These are phyloP conservation scores for Tephrocybe sp. DNA, from an alignment of 768 basidiomycete genomes.

Conservation along the genomic window DNA sequence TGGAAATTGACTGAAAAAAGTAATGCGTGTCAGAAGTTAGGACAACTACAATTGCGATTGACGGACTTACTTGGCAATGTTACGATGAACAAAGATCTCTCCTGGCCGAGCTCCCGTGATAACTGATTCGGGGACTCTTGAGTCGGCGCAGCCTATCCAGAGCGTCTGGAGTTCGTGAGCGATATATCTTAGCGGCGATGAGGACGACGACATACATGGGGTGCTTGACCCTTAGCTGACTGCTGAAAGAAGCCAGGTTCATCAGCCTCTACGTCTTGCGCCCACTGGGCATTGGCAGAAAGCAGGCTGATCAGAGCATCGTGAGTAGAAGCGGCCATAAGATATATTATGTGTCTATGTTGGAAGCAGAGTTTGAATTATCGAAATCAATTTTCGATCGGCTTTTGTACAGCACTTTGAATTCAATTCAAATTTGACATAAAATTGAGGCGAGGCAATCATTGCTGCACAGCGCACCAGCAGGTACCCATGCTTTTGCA, in stretches of 20 bases:
- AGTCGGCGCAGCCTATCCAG: constrained; percentile 86
- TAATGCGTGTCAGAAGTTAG: neutral
- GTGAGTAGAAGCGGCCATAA: constrained; percentile 15
- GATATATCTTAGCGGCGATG: constrained; percentile 5
- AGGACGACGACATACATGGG: constrained; percentile 49
- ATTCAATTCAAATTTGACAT: no score
- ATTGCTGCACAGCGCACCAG: no score
- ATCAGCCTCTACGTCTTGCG: constrained; percentile 48
- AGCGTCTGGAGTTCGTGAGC: constrained; percentile 47
- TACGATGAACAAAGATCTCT: constrained; percentile 81
- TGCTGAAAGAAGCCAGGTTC: constrained; percentile 67
- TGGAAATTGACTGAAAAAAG: constrained; percentile 62
- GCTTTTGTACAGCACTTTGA: no score
- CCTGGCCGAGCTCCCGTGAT: constrained; percentile 71
- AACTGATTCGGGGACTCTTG: constrained; percentile 80
- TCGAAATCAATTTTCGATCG: constrained; percentile 6
- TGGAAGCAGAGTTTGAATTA: neutral
- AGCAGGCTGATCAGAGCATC: constrained; percentile 32
- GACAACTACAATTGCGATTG: neutral
- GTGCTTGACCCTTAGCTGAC: constrained; percentile 62
- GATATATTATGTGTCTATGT: neutral
- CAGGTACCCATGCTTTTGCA: no score
- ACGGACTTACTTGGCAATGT: constrained; percentile 77
- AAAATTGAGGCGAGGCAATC: no score
- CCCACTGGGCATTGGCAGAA: constrained; percentile 68